Percentiles rank a stretch among this genome's conserved stretches.
phyloP scores from a whole-genome alignment of 2,329 filamentous ascomycete species.

The Xylariaceae sp. region DNA sequence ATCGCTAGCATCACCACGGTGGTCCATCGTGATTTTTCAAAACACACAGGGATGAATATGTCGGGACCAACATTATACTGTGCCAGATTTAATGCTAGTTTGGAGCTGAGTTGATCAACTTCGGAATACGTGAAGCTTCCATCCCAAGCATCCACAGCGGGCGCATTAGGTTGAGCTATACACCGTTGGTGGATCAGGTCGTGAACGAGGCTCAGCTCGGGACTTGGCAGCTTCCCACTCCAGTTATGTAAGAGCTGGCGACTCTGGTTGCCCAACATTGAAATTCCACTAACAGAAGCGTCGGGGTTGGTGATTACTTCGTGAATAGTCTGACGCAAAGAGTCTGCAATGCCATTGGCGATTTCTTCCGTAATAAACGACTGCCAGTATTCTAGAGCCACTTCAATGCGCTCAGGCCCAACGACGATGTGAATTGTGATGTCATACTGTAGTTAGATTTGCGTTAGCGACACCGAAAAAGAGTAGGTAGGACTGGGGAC shows the following conservation, averaged over 20 bases:
- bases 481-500: not conserved
- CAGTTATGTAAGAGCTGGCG: slow-evolving; percentile 3
- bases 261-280: not conserved
- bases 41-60: slow-evolving; percentile 14
- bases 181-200: slow-evolving; percentile 11
- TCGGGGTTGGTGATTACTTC: not conserved
- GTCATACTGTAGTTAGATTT: slow-evolving; percentile 11
- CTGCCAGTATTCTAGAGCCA: not conserved
- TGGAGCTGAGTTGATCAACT: slow-evolving; percentile 30
- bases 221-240: not conserved
- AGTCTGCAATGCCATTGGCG: not conserved
- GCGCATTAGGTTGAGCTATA: slow-evolving; percentile 1
- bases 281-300: not conserved
- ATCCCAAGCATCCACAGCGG: slow-evolving; percentile 21
- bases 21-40: slow-evolving; percentile 26
- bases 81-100: slow-evolving; percentile 7
- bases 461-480: too few relatives aligned
- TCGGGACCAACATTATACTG: slow-evolving; percentile 4
- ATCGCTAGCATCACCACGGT: slow-evolving; percentile 32
- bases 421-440: not conserved
- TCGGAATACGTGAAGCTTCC: slow-evolving; percentile 31
- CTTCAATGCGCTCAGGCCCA: not conserved
- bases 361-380: not conserved
- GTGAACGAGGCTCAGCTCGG: not conserved
- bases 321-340: not conserved